These are phyloP conservation scores for Colletotrichum chrysophilum DNA, from an alignment of 2,329 filamentous ascomycete species.

Conservation along the genomic window DNA sequence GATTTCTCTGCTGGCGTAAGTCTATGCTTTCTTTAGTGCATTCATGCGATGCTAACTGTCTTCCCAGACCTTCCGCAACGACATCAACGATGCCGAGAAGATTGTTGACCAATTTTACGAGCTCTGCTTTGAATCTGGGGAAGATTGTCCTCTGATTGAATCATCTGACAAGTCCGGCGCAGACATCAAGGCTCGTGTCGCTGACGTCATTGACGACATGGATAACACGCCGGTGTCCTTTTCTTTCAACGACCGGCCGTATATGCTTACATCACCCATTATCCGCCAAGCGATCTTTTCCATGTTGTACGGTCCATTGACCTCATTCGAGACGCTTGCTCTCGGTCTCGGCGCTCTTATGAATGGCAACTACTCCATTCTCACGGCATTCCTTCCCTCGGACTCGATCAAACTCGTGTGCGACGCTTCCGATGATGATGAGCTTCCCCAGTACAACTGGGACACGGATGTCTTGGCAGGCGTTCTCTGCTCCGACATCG, in stretches of 20 bases:
- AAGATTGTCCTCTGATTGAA: conserved; percentile 31
- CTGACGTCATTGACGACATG: conserved; percentile 32
- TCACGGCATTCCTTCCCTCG: background rate
- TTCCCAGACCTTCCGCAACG: conserved; percentile 35
- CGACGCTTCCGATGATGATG: background rate
- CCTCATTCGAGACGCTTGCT: conserved; percentile 15
- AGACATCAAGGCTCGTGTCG: conserved; percentile 36
- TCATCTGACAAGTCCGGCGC: conserved; percentile 27
- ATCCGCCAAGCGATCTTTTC: conserved; percentile 28
- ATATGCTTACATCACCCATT: conserved; percentile 33
- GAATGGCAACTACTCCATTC: conserved; percentile 28
- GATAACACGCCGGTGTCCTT: conserved; percentile 28
- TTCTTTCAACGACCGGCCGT: conserved; percentile 22
- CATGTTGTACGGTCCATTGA: conserved; percentile 34
- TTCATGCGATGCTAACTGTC: accelerated
- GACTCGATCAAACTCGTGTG: background rate
- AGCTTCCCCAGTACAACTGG: background rate
- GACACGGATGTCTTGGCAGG: conserved; percentile 26
- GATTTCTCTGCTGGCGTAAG: conserved; percentile 30
- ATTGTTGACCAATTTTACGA: conserved; percentile 37
- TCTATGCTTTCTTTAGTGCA: background rate
- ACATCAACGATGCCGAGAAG: conserved; percentile 40
- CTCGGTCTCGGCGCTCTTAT: conserved; percentile 25
- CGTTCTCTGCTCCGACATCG: conserved; percentile 39
- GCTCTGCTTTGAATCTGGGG: conserved; percentile 36